A percentile compares a stretch with the other conserved stretches of the same genome.
Evolutionary conservation across 176 grass and related monocot genomes (phyloP).

Genomic region (Aegilops umbellulata): DNA sequence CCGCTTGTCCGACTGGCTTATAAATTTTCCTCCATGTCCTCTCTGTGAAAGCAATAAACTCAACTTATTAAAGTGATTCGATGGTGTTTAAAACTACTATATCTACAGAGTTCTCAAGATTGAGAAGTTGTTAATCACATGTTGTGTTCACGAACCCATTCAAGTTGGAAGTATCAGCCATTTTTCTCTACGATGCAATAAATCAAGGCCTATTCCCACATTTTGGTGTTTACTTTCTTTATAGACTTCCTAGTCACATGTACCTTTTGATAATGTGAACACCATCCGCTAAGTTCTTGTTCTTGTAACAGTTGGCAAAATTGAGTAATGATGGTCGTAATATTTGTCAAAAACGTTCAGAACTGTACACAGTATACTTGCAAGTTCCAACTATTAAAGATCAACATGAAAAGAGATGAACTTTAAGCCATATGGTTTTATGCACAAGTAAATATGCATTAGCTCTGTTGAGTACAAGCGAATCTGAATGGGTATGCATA

Average conservation of each 20-base stretch:
- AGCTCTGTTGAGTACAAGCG: slow-evolving; percentile 5
- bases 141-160: neutral
- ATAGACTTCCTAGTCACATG: neutral
- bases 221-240: neutral
- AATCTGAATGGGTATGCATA: too few species aligned
- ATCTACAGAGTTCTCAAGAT: neutral
- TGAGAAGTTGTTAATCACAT: slow-evolving; percentile 7
- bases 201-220: neutral
- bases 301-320: neutral
- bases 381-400: slow-evolving; percentile 16
- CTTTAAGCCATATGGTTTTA: neutral
- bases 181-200: neutral
- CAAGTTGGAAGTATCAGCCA: neutral
- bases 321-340: neutral
- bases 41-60: slow-evolving; percentile 37
- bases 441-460: slow-evolving; percentile 6
- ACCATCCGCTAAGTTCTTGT: neutral
- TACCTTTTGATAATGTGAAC: neutral
- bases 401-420: neutral
- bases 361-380: neutral
- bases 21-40: slow-evolving; percentile 52
- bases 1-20: slow-evolving; percentile 45
- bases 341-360: neutral
- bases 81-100: slow-evolving; percentile 1
- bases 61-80: neutral